Conservation (phyloP, 2,329 filamentous ascomycete genomes). For the Tolypocladium ovalisporum region DNA sequence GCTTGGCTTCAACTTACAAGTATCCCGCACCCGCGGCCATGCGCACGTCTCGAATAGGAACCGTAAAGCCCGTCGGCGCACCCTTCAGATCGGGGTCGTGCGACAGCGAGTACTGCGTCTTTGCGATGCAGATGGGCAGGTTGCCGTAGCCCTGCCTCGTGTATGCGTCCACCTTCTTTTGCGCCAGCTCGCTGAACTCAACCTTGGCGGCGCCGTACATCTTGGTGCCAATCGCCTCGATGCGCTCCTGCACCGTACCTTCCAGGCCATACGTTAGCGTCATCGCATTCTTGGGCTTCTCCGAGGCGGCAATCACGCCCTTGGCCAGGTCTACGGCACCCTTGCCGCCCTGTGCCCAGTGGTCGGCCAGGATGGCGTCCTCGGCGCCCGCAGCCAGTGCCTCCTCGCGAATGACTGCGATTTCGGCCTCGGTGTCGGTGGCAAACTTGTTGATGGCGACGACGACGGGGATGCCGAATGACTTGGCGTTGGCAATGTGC, state of each 20-base stretch:
- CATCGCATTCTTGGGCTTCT: slow-evolving; percentile 77
- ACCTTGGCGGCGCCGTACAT: slow-evolving; percentile 92
- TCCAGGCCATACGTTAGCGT: slow-evolving; percentile 76
- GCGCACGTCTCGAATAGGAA: slow-evolving; percentile 87
- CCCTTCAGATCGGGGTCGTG: slow-evolving; percentile 93
- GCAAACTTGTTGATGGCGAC: slow-evolving; percentile 96
- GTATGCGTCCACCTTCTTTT: slow-evolving; percentile 94
- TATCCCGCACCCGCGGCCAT: slow-evolving; percentile 93
- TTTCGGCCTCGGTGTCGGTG: slow-evolving; percentile 87
- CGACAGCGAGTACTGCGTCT: slow-evolving; percentile 95
- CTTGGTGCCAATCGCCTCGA: slow-evolving; percentile 77
- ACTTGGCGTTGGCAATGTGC: slow-evolving; percentile 82
- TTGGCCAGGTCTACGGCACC: slow-evolving; percentile 84
- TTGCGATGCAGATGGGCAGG: slow-evolving; percentile 91
- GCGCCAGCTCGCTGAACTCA: slow-evolving; percentile 86
- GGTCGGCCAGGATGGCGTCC: slow-evolving; percentile 86
- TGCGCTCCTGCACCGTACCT: slow-evolving; percentile 73
- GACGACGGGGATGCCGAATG: slow-evolving; percentile 85
- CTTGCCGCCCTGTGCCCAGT: slow-evolving; percentile 92
- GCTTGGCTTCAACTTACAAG: slow-evolving; percentile 44
- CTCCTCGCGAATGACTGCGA: slow-evolving; percentile 81
- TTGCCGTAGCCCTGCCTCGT: slow-evolving; percentile 85
- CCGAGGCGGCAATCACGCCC: slow-evolving; percentile 71
- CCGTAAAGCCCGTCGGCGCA: slow-evolving; percentile 84
- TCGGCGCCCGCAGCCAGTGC: slow-evolving; percentile 85